phyloP scores from a whole-genome alignment of 2,329 filamentous ascomycete genomes.

The Aspergillus fructus region DNA sequence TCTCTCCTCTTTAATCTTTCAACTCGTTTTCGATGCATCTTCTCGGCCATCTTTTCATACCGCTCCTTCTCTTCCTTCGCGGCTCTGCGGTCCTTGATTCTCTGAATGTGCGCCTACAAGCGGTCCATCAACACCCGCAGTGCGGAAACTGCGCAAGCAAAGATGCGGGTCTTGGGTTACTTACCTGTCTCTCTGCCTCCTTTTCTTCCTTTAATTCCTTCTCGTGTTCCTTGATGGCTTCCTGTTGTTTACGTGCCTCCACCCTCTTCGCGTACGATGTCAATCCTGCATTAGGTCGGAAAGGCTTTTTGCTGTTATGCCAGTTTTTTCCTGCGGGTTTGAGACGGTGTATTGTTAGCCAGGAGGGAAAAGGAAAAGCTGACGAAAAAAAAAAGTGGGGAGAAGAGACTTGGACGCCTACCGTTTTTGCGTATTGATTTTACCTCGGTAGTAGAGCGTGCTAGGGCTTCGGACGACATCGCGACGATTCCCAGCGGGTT shows the following conservation, averaged over 20 bases:
- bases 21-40: conserved; percentile 95
- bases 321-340: conserved; percentile 79
- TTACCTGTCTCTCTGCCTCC: conserved; percentile 79
- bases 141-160: background rate
- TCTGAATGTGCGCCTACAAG: conserved; percentile 69
- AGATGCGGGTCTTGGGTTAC: conserved; percentile 21
- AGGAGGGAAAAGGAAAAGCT: conserved; percentile 9
- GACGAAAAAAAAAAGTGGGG: conserved; percentile 15
- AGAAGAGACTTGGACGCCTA: conserved; percentile 41
- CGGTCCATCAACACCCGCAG: conserved; percentile 2
- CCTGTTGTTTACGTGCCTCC: conserved; percentile 66
- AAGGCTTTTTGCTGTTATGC: conserved; percentile 79
- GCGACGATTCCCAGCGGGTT: background rate
- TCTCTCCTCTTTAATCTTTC: conserved; percentile 92
- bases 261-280: conserved; percentile 76
- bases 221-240: conserved; percentile 86
- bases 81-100: conserved; percentile 79
- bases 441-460: conserved; percentile 30
- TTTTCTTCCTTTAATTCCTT: conserved; percentile 96
- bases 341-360: conserved; percentile 20
- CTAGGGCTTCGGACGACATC: conserved; percentile 47
- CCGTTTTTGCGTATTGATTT: conserved; percentile 80
- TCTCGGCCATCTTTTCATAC: conserved; percentile 91
- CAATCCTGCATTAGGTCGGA: conserved; percentile 76
- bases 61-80: conserved; percentile 91